Evolutionary conservation across 1,284 basidiomycete genomes (phyloP).

Genomic region (Irpex rosettiformis): DNA sequence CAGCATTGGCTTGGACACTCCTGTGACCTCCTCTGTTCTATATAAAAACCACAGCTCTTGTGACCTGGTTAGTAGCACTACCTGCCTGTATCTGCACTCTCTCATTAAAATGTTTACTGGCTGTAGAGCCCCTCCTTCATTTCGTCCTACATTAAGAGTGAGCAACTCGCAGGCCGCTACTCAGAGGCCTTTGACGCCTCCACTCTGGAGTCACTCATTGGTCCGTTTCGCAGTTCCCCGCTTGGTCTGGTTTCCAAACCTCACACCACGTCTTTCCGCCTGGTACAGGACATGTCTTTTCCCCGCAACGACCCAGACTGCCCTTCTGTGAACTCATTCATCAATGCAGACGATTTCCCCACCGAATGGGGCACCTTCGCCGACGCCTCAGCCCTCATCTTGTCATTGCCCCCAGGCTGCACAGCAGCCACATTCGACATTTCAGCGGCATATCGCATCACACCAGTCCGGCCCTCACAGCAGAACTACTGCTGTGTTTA

Average conservation of each 20-base stretch:
- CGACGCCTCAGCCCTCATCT: constrained; percentile 17
- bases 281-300: constrained; percentile 37
- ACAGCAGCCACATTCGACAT: constrained; percentile 36
- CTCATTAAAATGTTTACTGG: background rate
- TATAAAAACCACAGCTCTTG: constrained; percentile 31
- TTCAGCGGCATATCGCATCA: constrained; percentile 32
- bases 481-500: constrained; percentile 27
- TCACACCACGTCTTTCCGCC: constrained; percentile 20
- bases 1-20: constrained; percentile 20
- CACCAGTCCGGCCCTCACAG: constrained; percentile 31
- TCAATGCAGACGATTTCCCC: constrained; percentile 30
- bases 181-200: constrained; percentile 23
- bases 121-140: constrained; percentile 11
- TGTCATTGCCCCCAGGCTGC: constrained; percentile 26
- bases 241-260: constrained; percentile 36
- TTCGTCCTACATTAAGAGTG: constrained; percentile 26
- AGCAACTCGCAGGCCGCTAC: constrained; percentile 33
- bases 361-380: constrained; percentile 35
- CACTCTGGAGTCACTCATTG: constrained; percentile 32
- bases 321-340: constrained; percentile 27
- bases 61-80: constrained; percentile 6
- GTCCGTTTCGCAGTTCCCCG: constrained; percentile 34
- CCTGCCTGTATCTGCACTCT: background rate
- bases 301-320: constrained; percentile 24
- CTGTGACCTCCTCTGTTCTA: constrained; percentile 13